Conservation (phyloP, 2,329 filamentous ascomycete species). For the Colletotrichum sp. region DNA sequence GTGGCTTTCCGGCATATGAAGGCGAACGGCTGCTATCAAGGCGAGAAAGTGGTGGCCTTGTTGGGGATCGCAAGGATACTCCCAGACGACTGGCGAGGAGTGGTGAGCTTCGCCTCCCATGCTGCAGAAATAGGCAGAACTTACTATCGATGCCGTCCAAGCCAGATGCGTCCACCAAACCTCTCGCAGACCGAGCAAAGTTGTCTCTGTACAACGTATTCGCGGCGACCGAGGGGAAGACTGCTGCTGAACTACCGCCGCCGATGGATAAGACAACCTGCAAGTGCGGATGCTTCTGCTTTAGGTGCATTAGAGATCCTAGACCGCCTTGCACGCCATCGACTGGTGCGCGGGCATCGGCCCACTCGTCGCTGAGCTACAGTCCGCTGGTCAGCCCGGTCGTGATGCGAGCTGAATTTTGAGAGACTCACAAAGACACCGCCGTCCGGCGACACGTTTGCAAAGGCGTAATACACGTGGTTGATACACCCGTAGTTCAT, state of each 20-base stretch:
- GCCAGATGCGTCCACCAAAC: constrained; percentile 72
- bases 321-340: constrained; percentile 75
- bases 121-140: constrained; percentile 22
- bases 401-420: not conserved
- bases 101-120: not conserved
- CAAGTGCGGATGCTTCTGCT: constrained; percentile 72
- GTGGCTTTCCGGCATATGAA: constrained; percentile 69
- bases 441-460: constrained; percentile 74
- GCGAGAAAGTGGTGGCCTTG: constrained; percentile 75
- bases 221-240: constrained; percentile 71
- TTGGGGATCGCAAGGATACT: constrained; percentile 70
- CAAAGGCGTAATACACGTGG: constrained; percentile 85
- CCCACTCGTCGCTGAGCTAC: constrained; percentile 81
- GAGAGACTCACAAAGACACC: constrained; percentile 70
- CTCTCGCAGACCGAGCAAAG: constrained; percentile 72
- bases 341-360: constrained; percentile 74
- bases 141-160: constrained; percentile 71
- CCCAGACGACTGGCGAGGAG: constrained; percentile 72
- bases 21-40: constrained; percentile 69
- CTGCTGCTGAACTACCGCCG: constrained; percentile 67
- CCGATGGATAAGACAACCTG: constrained; percentile 81
- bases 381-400: not conserved
- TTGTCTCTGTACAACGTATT: constrained; percentile 65
- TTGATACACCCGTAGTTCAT: constrained; percentile 79
- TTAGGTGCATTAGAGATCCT: constrained; percentile 75